Evolutionary conservation across 306 rosid genomes (phyloP).

Genomic region (Macrotyloma uniflorum): DNA sequence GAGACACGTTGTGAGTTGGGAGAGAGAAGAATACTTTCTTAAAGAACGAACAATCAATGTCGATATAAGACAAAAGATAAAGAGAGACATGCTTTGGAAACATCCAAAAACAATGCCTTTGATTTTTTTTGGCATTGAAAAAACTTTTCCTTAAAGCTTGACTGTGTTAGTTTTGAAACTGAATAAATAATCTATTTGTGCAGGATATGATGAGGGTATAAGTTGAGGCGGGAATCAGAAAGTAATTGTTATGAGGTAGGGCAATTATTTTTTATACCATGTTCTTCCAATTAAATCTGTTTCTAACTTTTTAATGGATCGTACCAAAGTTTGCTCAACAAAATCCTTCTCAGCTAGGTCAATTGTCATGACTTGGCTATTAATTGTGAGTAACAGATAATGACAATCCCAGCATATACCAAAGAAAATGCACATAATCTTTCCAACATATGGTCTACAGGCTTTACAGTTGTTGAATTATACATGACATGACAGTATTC

Average conservation of each 20-base stretch:
- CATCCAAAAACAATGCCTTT: slow-evolving; percentile 20
- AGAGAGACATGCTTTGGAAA: slow-evolving; percentile 12
- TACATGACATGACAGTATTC: background rate
- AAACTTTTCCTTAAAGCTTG: background rate
- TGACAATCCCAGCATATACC: no score
- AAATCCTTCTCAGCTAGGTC: no score
- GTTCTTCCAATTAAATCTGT: no score
- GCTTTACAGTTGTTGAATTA: background rate
- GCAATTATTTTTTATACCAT: no score
- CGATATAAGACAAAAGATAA: slow-evolving; percentile 32
- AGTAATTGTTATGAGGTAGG: no score
- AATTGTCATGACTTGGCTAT: background rate
- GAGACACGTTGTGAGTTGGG: slow-evolving; percentile 31
- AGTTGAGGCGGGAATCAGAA: no score
- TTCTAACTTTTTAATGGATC: no score
- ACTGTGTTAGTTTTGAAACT: background rate
- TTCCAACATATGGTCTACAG: background rate
- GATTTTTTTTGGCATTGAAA: slow-evolving; percentile 17
- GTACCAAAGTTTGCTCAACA: no score
- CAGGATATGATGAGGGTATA: background rate
- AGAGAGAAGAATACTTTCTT: slow-evolving; percentile 18
- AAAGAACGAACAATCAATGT: slow-evolving; percentile 34
- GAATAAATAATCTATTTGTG: background rate
- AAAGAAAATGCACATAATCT: slow-evolving; percentile 11
- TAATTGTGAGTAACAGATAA: background rate